Percentiles rank a stretch among this genome's conserved stretches.
Conservation (phyloP, 805 yeast species). For the Schwanniomyces pseudopolymorphus region DNA sequence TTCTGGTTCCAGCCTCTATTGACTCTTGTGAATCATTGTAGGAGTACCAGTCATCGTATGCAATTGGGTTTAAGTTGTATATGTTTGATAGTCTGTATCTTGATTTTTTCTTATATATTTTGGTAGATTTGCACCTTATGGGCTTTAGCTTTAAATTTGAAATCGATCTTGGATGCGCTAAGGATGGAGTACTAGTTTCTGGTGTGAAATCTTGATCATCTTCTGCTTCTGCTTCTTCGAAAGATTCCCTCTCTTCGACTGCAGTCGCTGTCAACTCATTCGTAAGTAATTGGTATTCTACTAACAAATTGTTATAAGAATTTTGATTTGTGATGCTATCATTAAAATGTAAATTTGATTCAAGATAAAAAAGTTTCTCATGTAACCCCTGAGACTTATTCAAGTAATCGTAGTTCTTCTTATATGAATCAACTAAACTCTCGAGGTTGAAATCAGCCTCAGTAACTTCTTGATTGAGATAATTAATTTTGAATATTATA, state of each 20-base stretch:
- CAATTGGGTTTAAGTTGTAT: constrained; percentile 37
- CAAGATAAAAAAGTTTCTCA: constrained; percentile 33
- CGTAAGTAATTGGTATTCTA: constrained; percentile 28
- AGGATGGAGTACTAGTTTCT: constrained; percentile 3
- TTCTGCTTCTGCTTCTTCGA: no score
- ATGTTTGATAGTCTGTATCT: constrained; percentile 37
- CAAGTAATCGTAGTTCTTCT: constrained; percentile 20
- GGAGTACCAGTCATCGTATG: constrained; percentile 13
- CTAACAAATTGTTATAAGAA: constrained; percentile 25
- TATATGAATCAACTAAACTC: constrained; percentile 19
- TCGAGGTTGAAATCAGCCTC: constrained; percentile 30
- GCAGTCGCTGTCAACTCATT: constrained; percentile 14
- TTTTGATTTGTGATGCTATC: constrained; percentile 33
- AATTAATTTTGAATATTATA: constrained; percentile 20
- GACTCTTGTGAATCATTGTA: background rate
- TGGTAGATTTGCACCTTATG: constrained; percentile 31
- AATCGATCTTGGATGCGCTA: constrained; percentile 26
- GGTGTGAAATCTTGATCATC: background rate
- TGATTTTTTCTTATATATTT: constrained; percentile 40
- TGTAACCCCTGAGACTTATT: constrained; percentile 28
- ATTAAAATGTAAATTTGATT: constrained; percentile 29
- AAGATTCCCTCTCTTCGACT: background rate
- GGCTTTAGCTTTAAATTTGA: constrained; percentile 40
- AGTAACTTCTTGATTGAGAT: constrained; percentile 19
- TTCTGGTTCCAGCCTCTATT: background rate